A percentile compares a stretch with the other conserved stretches of the same genome.
Evolutionary conservation across 176 grass and related monocot genomes (phyloP).

Genomic region (Poa annua): DNA sequence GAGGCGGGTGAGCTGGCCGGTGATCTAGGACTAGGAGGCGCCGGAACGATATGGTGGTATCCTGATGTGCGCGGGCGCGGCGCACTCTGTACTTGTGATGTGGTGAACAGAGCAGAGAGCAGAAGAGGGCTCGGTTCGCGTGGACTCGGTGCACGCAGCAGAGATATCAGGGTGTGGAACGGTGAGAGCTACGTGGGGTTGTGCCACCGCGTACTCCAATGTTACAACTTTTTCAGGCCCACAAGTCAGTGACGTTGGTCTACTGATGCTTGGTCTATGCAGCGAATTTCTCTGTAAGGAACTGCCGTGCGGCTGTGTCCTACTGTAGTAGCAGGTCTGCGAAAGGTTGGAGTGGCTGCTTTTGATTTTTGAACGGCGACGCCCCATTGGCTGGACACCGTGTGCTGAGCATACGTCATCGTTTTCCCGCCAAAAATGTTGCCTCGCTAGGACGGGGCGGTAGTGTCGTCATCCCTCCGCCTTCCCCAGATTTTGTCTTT

Average conservation of each 20-base stretch:
- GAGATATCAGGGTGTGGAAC: background rate
- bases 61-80: background rate
- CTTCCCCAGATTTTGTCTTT: too few relatives aligned
- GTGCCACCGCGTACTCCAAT: background rate
- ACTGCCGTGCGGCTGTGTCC: background rate
- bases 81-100: background rate
- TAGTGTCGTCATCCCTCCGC: too few relatives aligned
- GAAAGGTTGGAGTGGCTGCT: background rate
- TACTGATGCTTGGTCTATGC: background rate
- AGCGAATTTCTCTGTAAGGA: background rate
- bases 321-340: too few relatives aligned
- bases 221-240: background rate
- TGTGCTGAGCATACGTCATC: background rate
- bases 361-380: background rate
- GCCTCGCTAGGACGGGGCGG: background rate
- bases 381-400: background rate
- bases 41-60: background rate
- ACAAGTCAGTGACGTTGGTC: background rate
- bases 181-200: background rate
- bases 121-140: background rate
- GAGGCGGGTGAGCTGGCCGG: background rate
- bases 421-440: background rate
- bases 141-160: background rate
- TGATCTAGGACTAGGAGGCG: background rate
- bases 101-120: background rate